These are phyloP conservation scores for Xylaria digitata DNA, from an alignment of 2,329 filamentous ascomycete species.

Conservation along the genomic window DNA sequence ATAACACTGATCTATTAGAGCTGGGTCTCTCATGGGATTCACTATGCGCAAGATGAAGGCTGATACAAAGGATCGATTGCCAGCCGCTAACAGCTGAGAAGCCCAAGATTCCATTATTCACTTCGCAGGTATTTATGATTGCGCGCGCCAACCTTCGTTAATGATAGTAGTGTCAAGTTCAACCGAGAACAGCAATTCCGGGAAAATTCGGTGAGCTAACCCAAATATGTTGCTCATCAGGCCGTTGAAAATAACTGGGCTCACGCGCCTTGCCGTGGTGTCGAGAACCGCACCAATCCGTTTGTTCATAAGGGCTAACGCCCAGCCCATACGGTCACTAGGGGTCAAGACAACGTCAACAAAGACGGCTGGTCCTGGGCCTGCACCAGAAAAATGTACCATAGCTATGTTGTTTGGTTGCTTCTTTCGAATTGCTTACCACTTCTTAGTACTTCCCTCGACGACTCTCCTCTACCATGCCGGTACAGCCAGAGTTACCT, in stretches of 20 bases:
- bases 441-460: slow-evolving; percentile 62
- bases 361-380: slow-evolving; percentile 25
- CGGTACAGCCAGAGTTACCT: slow-evolving; percentile 73
- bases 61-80: slow-evolving; percentile 25
- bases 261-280: slow-evolving; percentile 18
- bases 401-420: background rate
- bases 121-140: background rate
- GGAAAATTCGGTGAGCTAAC: background rate
- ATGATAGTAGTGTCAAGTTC: background rate
- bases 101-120: background rate
- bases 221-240: slow-evolving; percentile 40
- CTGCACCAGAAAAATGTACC: slow-evolving; percentile 8
- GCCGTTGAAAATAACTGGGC: slow-evolving; percentile 36
- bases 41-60: slow-evolving; percentile 40
- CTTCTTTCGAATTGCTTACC: slow-evolving; percentile 1
- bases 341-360: slow-evolving; percentile 41
- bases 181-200: background rate
- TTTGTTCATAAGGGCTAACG: background rate
- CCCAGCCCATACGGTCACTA: background rate
- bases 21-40: slow-evolving; percentile 46
- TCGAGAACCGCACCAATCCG: slow-evolving; percentile 4
- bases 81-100: slow-evolving; percentile 15
- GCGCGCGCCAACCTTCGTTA: background rate
- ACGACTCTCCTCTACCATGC: slow-evolving; percentile 79
- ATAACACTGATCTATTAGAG: slow-evolving; percentile 39